Evolutionary conservation across 2,329 filamentous ascomycete genomes (phyloP), one percentile per base, ranked within the genome.

Genomic region (Neonectria hederae): DNA sequence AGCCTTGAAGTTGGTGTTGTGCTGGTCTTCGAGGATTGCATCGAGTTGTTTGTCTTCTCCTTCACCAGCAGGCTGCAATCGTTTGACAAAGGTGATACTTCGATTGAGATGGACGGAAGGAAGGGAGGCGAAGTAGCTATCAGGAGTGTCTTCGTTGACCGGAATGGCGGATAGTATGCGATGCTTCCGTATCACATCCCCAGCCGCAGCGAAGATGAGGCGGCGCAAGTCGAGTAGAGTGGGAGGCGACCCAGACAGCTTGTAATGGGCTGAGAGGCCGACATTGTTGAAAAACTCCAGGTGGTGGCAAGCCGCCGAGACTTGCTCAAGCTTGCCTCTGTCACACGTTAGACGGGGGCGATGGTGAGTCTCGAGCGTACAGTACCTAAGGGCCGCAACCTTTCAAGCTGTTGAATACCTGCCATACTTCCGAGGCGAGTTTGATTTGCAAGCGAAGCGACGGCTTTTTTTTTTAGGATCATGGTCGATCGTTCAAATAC

Each of bases 241-340:
- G 6, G 65, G 76, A 2, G 67, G 57, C 3, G 67, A 56, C 3
- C 57, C 53, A 7, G 77, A 77, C 0, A 78, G 66, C 8, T 62
- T 70, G 68, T 81, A 82, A 14, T 72, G 76, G 52, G 78, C 80
- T 22, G 78, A 74, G 24, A 83, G 71, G 8, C 75, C 79, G 26
- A 82, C 79, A 67, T 82, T 84, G 54, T 76, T 76, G 71, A 83
- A 84, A 54, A 81, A 80, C 0, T 75, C 74, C 3, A 82, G 66
- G 53, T 81, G 72, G 56, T 84, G 80, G 38, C 80, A 77, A 9
- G 77, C 68, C 2, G 80, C 81, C 6, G 80, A 83, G 68, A 78
- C 81, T 49, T 80, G 78, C 71, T 85, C 82, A 43, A 83, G 69
- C 22, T 74, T 75, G 46, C 82, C 81, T 82, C n/a, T 19, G 30